phyloP scores from a whole-genome alignment of 176 grass and related monocot genomes.

The Carex littledalei region DNA sequence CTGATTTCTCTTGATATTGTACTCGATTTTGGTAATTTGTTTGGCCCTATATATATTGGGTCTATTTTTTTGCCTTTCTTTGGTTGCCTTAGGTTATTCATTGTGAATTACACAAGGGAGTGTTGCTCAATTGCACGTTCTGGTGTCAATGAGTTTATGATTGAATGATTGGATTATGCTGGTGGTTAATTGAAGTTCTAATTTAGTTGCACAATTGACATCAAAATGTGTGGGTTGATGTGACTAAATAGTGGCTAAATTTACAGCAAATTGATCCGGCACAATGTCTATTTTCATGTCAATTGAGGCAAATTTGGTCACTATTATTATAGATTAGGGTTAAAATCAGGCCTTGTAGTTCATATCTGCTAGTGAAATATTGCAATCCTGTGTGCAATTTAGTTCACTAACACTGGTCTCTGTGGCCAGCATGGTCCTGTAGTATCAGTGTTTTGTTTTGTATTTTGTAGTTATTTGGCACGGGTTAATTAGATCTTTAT shows the following conservation, averaged over 20 bases:
- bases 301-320: not conserved
- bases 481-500: not conserved
- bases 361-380: not conserved
- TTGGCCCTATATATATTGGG: not conserved
- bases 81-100: not conserved
- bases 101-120: not conserved
- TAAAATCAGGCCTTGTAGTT: not conserved
- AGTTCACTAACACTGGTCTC: not conserved
- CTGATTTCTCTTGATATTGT: conserved; percentile 13
- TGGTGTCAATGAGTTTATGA: not conserved
- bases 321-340: not conserved
- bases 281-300: not conserved
- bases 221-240: not conserved
- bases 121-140: not conserved
- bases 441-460: not conserved
- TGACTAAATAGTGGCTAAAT: not conserved
- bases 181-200: not conserved
- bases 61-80: not conserved
- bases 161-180: not conserved
- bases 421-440: not conserved
- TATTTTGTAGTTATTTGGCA: not conserved
- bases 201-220: not conserved
- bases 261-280: not conserved
- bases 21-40: no score
- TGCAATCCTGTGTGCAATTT: not conserved